Conservation (phyloP, 2,329 filamentous ascomycete genomes). For the Talaromyces marneffei region DNA sequence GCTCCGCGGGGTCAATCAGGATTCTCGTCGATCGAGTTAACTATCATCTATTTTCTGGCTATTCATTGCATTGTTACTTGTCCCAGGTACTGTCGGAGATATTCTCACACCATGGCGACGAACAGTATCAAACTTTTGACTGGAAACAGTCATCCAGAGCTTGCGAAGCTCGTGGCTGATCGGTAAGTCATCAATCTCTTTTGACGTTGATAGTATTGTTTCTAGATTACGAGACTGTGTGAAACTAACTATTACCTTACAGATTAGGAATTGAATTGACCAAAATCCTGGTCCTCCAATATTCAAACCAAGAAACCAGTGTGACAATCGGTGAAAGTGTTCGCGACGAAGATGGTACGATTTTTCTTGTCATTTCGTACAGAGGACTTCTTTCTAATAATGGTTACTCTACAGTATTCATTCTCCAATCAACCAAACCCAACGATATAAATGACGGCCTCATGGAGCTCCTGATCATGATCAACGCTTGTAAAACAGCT, state of each 20-base stretch:
- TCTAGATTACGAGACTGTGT: neutral
- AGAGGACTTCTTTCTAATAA: slow-evolving; percentile 3
- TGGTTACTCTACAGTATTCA: slow-evolving; percentile 61
- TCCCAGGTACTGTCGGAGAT: neutral
- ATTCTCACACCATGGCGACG: slow-evolving; percentile 48
- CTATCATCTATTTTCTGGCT: neutral
- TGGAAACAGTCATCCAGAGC: slow-evolving; percentile 67
- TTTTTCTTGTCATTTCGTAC: slow-evolving; percentile 5
- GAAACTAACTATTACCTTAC: slow-evolving; percentile 4
- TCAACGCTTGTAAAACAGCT: slow-evolving; percentile 84
- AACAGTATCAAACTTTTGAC: slow-evolving; percentile 72
- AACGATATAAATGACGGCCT: slow-evolving; percentile 97
- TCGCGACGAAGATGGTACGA: slow-evolving; percentile 81
- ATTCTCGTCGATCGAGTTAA: slow-evolving; percentile 1
- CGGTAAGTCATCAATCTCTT: slow-evolving; percentile 44
- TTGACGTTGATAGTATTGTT: neutral
- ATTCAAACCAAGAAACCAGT: slow-evolving; percentile 56
- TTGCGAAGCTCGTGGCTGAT: slow-evolving; percentile 63
- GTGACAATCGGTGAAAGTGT: slow-evolving; percentile 96
- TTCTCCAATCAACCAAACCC: slow-evolving; percentile 88
- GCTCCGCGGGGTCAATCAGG: slow-evolving; percentile 6
- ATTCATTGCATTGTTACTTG: neutral
- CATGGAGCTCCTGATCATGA: slow-evolving; percentile 98
- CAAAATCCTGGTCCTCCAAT: slow-evolving; percentile 63
- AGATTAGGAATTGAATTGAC: slow-evolving; percentile 62